Evolutionary conservation across 2,329 filamentous ascomycete genomes (phyloP), one percentile per base, ranked within the genome.

Genomic region (Fusarium kyushuense): DNA sequence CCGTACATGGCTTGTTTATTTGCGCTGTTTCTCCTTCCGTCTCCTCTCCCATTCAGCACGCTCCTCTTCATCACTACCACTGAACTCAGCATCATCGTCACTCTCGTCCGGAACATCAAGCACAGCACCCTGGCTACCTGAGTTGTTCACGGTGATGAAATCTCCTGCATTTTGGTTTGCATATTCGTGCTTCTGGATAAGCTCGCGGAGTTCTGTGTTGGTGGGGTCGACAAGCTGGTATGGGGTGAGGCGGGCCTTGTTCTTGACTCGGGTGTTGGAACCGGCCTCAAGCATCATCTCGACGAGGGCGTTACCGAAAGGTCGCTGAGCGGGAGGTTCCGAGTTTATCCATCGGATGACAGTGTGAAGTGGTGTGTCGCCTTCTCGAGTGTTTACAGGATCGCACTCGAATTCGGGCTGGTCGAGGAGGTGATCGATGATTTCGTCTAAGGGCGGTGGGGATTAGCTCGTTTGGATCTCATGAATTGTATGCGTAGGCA

Each of bases 341-440:
- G 81, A 80, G 84, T 94, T 94, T 81, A 91, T 86, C 84, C 89
- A 95, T 74, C 90, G 87, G 71, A 96, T 88, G 56, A 89, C 92
- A 75, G 88, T 88, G 84, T 96, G 93, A 61, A 96, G 84, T 30
- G 92, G 92, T 4, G 92, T 94, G 79, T 96, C 92, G 65, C 87
- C 86, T 62, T 95, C 91, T 74, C 86, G 78, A 72, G 86, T 87
- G 81, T 89, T 91, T 74, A 89, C 74, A 55, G 92, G 91, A 81
- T 96, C 93, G 81, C 94, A 95, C 81, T 96, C 93, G 78, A 96
- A 90, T 71, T 90, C 89, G 71, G 91, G 89, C 79, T 95, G 92
- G 83, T 96, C 92, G 70, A 96, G 90, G 58, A 96, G 89, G 74
- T 88, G 80, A 81, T 96, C 92, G 76, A 96, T 90, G 64, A 94